Evolutionary conservation across 129 eudicot species (phyloP).

Genomic region (Ambrosia trifida): DNA sequence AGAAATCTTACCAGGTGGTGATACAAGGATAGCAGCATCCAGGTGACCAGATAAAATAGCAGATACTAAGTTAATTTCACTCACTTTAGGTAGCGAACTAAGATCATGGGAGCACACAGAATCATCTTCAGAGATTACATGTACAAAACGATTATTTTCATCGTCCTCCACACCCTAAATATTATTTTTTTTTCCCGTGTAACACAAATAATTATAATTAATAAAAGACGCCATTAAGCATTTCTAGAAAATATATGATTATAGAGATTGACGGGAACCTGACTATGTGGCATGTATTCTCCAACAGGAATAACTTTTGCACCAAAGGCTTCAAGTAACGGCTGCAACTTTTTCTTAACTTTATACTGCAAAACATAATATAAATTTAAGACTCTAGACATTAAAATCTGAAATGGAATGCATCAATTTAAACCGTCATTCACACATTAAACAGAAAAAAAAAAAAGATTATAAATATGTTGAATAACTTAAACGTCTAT

Average conservation of each 20-base stretch:
- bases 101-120: slow-evolving; percentile 30
- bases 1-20: slow-evolving; percentile 67
- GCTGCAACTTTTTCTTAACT: slow-evolving; percentile 52
- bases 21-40: slow-evolving; percentile 60
- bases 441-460: too few relatives aligned
- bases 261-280: slow-evolving; percentile 39
- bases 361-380: slow-evolving; percentile 55
- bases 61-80: slow-evolving; percentile 59
- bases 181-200: neutral
- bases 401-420: neutral
- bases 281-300: slow-evolving; percentile 50
- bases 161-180: slow-evolving; percentile 55
- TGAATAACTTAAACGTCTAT: too few relatives aligned
- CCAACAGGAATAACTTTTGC: slow-evolving; percentile 57
- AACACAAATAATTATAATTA: neutral
- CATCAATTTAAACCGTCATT: slow-evolving; percentile 1
- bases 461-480: too few relatives aligned
- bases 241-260: neutral
- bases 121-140: slow-evolving; percentile 52
- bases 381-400: neutral
- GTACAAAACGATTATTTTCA: slow-evolving; percentile 46
- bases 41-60: slow-evolving; percentile 75
- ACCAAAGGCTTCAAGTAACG: slow-evolving; percentile 67
- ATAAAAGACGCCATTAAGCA: neutral
- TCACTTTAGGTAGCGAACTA: slow-evolving; percentile 50